These are phyloP conservation scores for Cyclaneusma minus DNA, from an alignment of 2,329 filamentous ascomycete species.

Conservation along the genomic window DNA sequence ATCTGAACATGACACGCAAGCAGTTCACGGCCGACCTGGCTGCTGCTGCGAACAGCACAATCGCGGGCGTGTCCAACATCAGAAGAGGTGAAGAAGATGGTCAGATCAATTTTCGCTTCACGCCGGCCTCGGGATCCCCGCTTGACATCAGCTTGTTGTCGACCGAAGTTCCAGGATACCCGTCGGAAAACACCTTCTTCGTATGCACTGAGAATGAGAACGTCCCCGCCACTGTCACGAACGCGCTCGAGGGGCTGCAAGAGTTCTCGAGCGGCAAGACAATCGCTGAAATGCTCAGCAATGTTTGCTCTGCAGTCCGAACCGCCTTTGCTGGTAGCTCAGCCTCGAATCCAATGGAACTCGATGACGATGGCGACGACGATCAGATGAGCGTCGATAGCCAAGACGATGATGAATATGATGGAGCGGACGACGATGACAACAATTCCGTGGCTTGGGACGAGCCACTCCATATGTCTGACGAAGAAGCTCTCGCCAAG, in stretches of 20 bases:
- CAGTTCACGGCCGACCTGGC: conserved; percentile 45
- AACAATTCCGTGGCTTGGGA: conserved; percentile 10
- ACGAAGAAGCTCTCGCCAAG: conserved; percentile 1
- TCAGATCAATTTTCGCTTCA: conserved; percentile 48
- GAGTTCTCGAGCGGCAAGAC: conserved; percentile 8
- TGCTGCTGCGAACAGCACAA: conserved; percentile 21
- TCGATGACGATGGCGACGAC: conserved; percentile 19
- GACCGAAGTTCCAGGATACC: conserved; percentile 36
- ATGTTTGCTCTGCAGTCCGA: conserved; percentile 12
- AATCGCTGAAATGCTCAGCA: conserved; percentile 12
- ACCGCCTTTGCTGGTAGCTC: too few species aligned
- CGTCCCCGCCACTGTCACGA: conserved; percentile 24
- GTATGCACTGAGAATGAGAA: conserved; percentile 34
- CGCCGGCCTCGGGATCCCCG: conserved; percentile 11
- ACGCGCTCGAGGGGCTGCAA: conserved; percentile 15
- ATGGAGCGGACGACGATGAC: conserved; percentile 13
- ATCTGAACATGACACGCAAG: conserved; percentile 50
- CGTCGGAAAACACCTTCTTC: conserved; percentile 37
- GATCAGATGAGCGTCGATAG: conserved; percentile 21
- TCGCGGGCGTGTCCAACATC: conserved; percentile 37
- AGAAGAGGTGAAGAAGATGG: conserved; percentile 54
- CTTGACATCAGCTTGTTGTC: conserved; percentile 13
- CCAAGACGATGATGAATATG: conserved; percentile 22
- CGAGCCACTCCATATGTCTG: background rate
- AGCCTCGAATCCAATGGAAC: conserved; percentile 16